phyloP scores from a whole-genome alignment of 345 rosid genomes.

The Psidium guajava region DNA sequence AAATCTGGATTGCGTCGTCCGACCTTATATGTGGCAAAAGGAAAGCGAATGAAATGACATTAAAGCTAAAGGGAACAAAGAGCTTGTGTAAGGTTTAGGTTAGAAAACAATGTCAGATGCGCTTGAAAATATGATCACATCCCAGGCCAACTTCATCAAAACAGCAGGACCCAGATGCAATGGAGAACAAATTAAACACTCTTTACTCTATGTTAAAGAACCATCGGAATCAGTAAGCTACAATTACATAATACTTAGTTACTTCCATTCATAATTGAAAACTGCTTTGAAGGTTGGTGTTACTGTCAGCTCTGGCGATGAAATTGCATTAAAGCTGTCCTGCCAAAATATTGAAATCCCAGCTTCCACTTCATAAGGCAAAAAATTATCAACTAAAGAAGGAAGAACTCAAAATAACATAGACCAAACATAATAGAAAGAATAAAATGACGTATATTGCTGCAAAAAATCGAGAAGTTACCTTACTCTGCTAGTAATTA shows the following conservation, averaged over 20 bases:
- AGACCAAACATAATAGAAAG: background rate
- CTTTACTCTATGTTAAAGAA: background rate
- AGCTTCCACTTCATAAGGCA: background rate
- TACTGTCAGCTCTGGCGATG: background rate
- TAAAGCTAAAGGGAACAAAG: background rate
- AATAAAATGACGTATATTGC: background rate
- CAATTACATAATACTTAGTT: background rate
- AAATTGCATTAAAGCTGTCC: background rate
- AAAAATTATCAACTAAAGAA: background rate
- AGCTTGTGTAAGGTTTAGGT: background rate
- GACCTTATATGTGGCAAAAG: slow-evolving; percentile 26
- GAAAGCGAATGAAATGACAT: background rate
- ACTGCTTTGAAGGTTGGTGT: background rate
- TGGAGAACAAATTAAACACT: background rate
- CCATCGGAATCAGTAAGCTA: background rate
- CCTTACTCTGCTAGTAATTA: background rate
- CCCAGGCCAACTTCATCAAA: background rate
- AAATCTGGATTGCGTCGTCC: slow-evolving; percentile 82
- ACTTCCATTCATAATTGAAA: background rate
- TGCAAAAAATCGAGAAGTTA: background rate
- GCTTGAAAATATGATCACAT: background rate
- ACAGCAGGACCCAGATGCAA: background rate
- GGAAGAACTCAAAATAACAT: background rate
- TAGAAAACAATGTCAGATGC: background rate
- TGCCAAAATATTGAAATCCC: background rate